Evolutionary conservation across 1,139 yeast genomes (phyloP).

Genomic region (Hyphopichia wangnamkhiaoensis): DNA sequence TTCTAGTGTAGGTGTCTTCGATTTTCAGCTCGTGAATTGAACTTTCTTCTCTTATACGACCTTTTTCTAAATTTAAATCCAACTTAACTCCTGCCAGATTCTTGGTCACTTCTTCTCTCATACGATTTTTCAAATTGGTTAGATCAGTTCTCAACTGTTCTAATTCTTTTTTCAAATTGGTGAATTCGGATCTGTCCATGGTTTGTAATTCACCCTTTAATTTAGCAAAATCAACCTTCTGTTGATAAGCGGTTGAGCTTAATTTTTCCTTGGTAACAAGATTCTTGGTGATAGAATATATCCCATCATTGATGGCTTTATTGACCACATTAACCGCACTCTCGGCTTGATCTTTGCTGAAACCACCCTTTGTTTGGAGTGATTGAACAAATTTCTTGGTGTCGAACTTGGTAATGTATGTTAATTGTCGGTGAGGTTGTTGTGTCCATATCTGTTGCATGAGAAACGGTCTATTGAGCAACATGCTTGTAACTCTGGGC

Average conservation of each 20-base stretch:
- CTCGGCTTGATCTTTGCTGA: slow-evolving; percentile 74
- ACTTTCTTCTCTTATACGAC: slow-evolving; percentile 90
- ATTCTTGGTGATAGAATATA: slow-evolving; percentile 70
- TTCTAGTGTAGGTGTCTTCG: slow-evolving; percentile 91
- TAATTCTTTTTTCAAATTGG: slow-evolving; percentile 80
- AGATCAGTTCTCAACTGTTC: slow-evolving; percentile 82
- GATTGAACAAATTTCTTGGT: slow-evolving; percentile 74
- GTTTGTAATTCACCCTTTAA: slow-evolving; percentile 87
- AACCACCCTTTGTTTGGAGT: slow-evolving; percentile 67
- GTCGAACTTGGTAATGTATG: slow-evolving; percentile 61
- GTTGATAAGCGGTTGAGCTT: slow-evolving; percentile 86
- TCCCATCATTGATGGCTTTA: slow-evolving; percentile 80
- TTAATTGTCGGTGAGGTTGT: slow-evolving; percentile 1
- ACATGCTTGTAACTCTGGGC: too few relatives aligned
- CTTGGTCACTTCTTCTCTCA: slow-evolving; percentile 90
- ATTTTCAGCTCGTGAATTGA: slow-evolving; percentile 90
- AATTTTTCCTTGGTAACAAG: slow-evolving; percentile 81
- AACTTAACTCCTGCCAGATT: slow-evolving; percentile 87
- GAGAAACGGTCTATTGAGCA: too few relatives aligned
- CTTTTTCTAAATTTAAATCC: slow-evolving; percentile 90
- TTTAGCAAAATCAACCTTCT: slow-evolving; percentile 94
- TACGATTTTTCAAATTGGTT: slow-evolving; percentile 79
- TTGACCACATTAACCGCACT: slow-evolving; percentile 76
- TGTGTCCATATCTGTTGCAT: too few relatives aligned
- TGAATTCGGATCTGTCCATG: slow-evolving; percentile 84